These are phyloP conservation scores for Podila epigama DNA, from an alignment of 192 early-diverging fungal genomes.

Conservation along the genomic window DNA sequence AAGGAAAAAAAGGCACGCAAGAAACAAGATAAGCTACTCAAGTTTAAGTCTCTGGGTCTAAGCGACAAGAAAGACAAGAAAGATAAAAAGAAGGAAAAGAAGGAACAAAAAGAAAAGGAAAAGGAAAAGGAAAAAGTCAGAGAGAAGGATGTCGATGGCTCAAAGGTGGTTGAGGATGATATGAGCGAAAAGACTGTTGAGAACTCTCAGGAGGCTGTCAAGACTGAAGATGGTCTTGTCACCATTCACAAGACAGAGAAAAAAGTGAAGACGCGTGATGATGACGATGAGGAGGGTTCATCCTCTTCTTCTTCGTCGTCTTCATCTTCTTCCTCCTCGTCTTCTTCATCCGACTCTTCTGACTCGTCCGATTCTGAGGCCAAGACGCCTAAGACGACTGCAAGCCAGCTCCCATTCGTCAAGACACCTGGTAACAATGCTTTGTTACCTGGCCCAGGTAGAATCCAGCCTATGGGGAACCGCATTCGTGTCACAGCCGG, in stretches of 20 bases:
- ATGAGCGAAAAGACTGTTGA: neutral
- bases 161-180: neutral
- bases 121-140: constrained; percentile 25
- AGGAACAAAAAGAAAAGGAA: constrained; percentile 6
- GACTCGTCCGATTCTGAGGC: constrained; percentile 28
- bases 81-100: constrained; percentile 23
- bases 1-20: constrained; percentile 29
- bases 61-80: constrained; percentile 31
- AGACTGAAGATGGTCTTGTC: constrained; percentile 12
- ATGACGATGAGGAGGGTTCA: constrained; percentile 16
- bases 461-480: constrained; percentile 47
- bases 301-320: constrained; percentile 13
- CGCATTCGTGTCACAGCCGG: constrained; percentile 54
- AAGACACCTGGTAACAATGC: constrained; percentile 21
- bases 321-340: constrained; percentile 21
- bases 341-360: constrained; percentile 14
- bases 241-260: constrained; percentile 16
- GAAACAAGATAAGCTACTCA: constrained; percentile 31
- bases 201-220: too few relatives aligned
- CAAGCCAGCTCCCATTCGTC: constrained; percentile 2
- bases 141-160: neutral
- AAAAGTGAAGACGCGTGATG: neutral
- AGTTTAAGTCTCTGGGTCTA: constrained; percentile 14
- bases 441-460: constrained; percentile 23
- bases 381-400: constrained; percentile 3